Evolutionary conservation across 805 yeast species (phyloP).

Genomic region (Kuraishia hungarica): DNA sequence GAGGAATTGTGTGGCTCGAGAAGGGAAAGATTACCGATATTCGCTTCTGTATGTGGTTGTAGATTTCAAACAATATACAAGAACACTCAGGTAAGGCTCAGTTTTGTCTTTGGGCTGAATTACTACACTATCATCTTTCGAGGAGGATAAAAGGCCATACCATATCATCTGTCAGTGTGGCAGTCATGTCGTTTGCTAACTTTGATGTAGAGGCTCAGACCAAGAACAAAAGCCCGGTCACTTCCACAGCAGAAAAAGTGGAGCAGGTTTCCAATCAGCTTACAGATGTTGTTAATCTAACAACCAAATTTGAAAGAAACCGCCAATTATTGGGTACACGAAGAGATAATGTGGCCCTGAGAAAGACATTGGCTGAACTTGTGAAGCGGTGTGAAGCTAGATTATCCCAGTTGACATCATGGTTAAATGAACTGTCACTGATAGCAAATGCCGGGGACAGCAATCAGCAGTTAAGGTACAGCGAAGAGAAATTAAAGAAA

Average conservation of each 20-base stretch:
- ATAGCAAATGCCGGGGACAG: neutral
- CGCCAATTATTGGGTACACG: constrained; percentile 43
- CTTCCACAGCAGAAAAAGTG: constrained; percentile 13
- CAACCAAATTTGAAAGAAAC: constrained; percentile 40
- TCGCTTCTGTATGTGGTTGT: neutral
- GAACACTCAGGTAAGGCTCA: too few relatives aligned
- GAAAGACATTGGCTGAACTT: constrained; percentile 22
- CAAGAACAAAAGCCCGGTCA: neutral
- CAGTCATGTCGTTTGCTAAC: constrained; percentile 45
- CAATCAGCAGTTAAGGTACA: constrained; percentile 19
- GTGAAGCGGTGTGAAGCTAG: constrained; percentile 10
- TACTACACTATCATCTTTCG: too few relatives aligned
- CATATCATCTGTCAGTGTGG: neutral
- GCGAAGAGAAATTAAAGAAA: constrained; percentile 41
- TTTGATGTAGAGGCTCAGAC: constrained; percentile 42
- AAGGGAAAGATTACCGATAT: neutral
- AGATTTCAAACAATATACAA: too few relatives aligned
- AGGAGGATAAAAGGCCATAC: too few relatives aligned
- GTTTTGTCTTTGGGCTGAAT: too few relatives aligned
- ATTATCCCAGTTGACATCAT: constrained; percentile 9
- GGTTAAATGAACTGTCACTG: constrained; percentile 8
- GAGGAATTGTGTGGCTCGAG: too few relatives aligned
- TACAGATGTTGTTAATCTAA: constrained; percentile 38
- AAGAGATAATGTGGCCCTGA: constrained; percentile 32
- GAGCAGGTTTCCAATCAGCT: constrained; percentile 28